Base-by-base conservation (phyloP, 176 grass and related monocot genomes). In the Oryza glaberrima region DNA sequence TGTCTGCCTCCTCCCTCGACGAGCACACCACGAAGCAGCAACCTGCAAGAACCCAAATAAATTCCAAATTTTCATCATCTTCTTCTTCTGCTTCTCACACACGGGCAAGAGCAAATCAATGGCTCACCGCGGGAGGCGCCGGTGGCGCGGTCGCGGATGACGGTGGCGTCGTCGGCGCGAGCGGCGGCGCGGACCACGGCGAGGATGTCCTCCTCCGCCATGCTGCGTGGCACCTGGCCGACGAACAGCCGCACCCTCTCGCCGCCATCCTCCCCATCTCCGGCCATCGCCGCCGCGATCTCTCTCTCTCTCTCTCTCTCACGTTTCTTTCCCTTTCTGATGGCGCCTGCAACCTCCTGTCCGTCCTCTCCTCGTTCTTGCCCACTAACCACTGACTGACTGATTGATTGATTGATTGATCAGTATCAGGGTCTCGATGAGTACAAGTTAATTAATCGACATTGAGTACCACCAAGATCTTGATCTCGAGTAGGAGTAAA, bases 211-310 rank as follows among this genome's bases (percentile, higher is more conserved):
- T 15, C 82, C 77, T 81, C 88, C 46, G 88, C 72, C 88, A 90
- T 90, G 65, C 82, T 48, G 72, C 82, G 76, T 7, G 83, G 88
- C 70, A 90, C 88, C 48, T 90, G 88, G 3, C 88, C 83, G 6
- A 86, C 88, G 63, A 90, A 86, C 4, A 90, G 83, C 78, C 78
- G 60, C 54, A 63, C 51, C 48, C 43, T 80, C 64, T 16, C 41
- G 20, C 26, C 16, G 60, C 69, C 40, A 20, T 65, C 10, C 41
- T 68, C 30, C 17, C 46, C 76, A 47, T 70, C 65, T 7, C 69
- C 44, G 43, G 56, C 34, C 64, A 17, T 22, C 54, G 20, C 47
- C 23, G 69, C 22, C 38, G 40, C 12, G 40, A 44, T 70, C 68
- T 70, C 1, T 28, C 1, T 28, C 1, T 28, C 1, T 28, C 28